These are phyloP conservation scores for Polygonum aviculare DNA, from an alignment of 148 eudicot genomes.

Conservation along the genomic window DNA sequence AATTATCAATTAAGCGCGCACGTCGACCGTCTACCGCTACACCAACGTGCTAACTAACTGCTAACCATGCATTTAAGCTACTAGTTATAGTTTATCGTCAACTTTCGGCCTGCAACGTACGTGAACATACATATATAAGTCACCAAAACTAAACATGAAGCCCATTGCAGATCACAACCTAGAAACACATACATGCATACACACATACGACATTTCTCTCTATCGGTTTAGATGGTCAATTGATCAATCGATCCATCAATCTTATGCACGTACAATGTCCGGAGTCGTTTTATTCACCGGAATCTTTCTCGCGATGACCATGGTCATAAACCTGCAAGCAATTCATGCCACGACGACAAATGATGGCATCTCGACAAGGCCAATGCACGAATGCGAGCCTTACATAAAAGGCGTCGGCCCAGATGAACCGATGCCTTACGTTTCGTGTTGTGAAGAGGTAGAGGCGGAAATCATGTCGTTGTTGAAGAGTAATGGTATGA, in stretches of 20 bases:
- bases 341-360: background rate
- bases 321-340: background rate
- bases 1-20: background rate
- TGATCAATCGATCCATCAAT: too few species aligned
- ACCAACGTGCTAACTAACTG: background rate
- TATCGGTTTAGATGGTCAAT: background rate
- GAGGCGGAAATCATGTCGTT: background rate
- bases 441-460: background rate
- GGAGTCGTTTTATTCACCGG: background rate
- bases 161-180: background rate
- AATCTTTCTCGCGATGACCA: background rate
- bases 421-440: background rate
- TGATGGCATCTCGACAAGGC: too few species aligned
- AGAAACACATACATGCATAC: background rate
- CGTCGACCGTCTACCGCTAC: background rate
- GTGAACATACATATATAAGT: background rate
- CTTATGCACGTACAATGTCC: background rate
- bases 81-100: background rate
- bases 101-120: background rate
- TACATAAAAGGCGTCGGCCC: background rate
- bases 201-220: background rate
- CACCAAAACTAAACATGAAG: background rate
- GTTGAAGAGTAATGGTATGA: background rate
- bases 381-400: background rate
- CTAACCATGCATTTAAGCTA: background rate